phyloP scores from a whole-genome alignment of 2,329 filamentous ascomycete genomes.

The Acephala macrosclerotiorum region DNA sequence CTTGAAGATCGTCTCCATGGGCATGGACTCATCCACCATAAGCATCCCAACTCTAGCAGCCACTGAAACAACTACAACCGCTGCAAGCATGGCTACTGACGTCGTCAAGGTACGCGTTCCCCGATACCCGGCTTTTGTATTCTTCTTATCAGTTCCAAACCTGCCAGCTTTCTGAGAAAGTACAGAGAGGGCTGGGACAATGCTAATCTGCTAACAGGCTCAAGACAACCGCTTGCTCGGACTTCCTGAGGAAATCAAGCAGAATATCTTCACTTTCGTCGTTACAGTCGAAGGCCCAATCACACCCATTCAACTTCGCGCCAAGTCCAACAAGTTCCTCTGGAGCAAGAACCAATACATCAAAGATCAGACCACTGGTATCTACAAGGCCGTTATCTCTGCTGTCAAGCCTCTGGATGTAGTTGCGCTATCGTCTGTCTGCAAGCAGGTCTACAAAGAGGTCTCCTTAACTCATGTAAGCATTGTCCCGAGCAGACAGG shows the following conservation, averaged over 20 bases:
- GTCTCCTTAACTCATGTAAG: slow-evolving; percentile 24
- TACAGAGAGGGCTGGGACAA: too few species aligned
- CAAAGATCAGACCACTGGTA: background rate
- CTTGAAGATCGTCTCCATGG: background rate
- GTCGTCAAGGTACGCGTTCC: background rate
- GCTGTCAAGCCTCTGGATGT: slow-evolving; percentile 16
- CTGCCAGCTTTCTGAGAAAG: too few species aligned
- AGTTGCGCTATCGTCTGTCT: slow-evolving; percentile 26
- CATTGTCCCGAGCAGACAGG: background rate
- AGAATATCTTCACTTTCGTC: slow-evolving; percentile 23
- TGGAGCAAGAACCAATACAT: slow-evolving; percentile 18
- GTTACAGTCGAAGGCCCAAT: slow-evolving; percentile 22
- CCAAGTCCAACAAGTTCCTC: slow-evolving; percentile 32
- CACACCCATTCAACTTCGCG: slow-evolving; percentile 19
- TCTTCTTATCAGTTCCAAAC: too few species aligned
- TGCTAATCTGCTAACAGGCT: background rate
- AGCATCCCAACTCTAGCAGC: background rate
- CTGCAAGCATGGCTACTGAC: background rate
- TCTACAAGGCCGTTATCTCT: background rate
- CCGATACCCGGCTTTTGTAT: background rate
- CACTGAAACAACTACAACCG: background rate
- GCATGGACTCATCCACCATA: background rate
- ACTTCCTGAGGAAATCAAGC: slow-evolving; percentile 19
- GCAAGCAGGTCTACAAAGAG: slow-evolving; percentile 27
- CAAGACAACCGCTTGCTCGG: slow-evolving; percentile 16